A percentile compares a stretch with the other conserved stretches of the same genome.
Evolutionary conservation across 352 stramenopile genomes (phyloP).

Genomic region (Aphanomyces stellatus): DNA sequence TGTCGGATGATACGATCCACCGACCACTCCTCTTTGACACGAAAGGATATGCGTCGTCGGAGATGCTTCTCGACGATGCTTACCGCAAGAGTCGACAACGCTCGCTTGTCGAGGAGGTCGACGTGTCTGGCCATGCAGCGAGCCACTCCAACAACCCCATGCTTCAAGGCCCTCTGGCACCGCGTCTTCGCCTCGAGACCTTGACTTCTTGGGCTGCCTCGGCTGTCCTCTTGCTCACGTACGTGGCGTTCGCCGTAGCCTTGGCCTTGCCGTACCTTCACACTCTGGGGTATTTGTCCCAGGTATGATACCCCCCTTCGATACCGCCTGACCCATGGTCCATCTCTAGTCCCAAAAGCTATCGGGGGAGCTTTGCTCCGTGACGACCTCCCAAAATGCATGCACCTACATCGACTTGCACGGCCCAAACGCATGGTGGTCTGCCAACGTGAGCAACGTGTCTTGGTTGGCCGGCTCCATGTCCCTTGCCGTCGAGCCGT

Average conservation of each 20-base stretch:
- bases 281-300: slow-evolving; percentile 60
- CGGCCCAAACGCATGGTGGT: slow-evolving; percentile 40
- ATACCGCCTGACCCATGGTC: not conserved
- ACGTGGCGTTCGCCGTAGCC: slow-evolving; percentile 61
- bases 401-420: slow-evolving; percentile 62
- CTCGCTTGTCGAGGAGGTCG: not conserved
- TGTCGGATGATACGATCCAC: slow-evolving; percentile 60
- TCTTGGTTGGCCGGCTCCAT: slow-evolving; percentile 56
- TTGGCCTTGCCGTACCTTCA: slow-evolving; percentile 65
- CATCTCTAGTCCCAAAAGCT: slow-evolving; percentile 39
- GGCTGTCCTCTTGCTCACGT: slow-evolving; percentile 65
- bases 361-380: slow-evolving; percentile 44
- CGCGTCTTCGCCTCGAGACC: slow-evolving; percentile 72
- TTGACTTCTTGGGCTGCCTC: slow-evolving; percentile 63
- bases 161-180: slow-evolving; percentile 11
- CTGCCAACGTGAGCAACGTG: slow-evolving; percentile 61
- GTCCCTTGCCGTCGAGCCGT: slow-evolving; percentile 42
- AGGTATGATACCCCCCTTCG: slow-evolving; percentile 31
- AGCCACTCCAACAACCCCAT: slow-evolving; percentile 9
- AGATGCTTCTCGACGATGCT: slow-evolving; percentile 55
- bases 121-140: too few relatives aligned
- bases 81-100: slow-evolving; percentile 23
- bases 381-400: slow-evolving; percentile 23
- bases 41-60: slow-evolving; percentile 68
- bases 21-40: slow-evolving; percentile 71